Base-by-base conservation (phyloP, 1,284 basidiomycete genomes). In the Mixia osmundae region DNA sequence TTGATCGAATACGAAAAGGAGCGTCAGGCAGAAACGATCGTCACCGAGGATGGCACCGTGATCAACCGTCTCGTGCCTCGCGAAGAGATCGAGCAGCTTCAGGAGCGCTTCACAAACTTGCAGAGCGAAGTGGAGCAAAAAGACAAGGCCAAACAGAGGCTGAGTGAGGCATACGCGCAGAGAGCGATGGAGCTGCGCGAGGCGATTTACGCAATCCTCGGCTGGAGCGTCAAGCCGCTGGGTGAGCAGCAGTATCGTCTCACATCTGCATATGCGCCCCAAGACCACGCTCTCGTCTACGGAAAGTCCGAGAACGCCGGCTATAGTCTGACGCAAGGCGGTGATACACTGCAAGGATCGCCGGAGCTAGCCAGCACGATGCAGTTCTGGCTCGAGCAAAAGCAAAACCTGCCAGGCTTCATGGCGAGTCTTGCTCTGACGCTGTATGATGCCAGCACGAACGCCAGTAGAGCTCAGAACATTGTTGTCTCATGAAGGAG, bases 131-230 rank as follows among this genome's bases (percentile, higher is more conserved):
- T 42, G 9, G 37, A 35, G 14, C 36, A 42, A 25, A 30, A 26
- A 12, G 36, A 42, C 32, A 42, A 42, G 25, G 21, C 37, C 28
- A 30, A 36, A 9, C 19, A 20, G 26, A 18, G 40, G 11, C 30
- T 39, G n/a, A 24, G 29, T 1, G 41, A 53, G 48, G 55, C 57
- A 1, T 83, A 75, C 51, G 56, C 61, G 0, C 67, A 69, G 24
- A 85, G 82, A 54, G 70, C 69, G 3, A 65, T 68, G 33, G 77
- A 83, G 50, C 82, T 85, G 56, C 64, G 73, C 12, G 74, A 78
- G 46, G 71, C 76, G 10, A 71, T 83, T 33, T 69, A 70, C 1
- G 68, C 71, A 0, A 69, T 87, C 30, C 66, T 87, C 1, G 82
- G 80, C 2, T 69, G 79, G 46, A 82, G 80, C 54, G 62, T 85